Conservation (phyloP, 2,329 filamentous ascomycete species). For the Biscogniauxia mediterranea region DNA sequence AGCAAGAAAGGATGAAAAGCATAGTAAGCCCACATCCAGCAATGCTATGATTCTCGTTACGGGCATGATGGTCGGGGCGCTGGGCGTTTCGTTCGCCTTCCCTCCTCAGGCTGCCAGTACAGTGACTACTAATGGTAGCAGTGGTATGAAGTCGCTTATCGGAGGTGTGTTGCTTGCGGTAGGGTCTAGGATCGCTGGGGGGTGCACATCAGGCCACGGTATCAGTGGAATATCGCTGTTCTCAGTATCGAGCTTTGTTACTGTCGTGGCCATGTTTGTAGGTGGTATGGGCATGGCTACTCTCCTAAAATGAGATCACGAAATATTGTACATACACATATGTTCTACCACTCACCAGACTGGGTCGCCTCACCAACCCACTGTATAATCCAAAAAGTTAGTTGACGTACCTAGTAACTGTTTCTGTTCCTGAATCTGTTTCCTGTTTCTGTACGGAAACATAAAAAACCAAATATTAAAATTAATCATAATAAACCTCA, state of each 20-base stretch:
- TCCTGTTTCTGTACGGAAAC: no score
- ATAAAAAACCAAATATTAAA: no score
- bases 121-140: neutral
- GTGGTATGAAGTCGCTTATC: conserved; percentile 38
- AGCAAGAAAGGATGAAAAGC: conserved; percentile 21
- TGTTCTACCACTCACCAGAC: no score
- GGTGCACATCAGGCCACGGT: conserved; percentile 68
- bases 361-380: no score
- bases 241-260: conserved; percentile 60
- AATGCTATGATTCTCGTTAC: conserved; percentile 50
- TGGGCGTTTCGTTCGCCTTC: conserved; percentile 33
- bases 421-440: no score
- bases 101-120: conserved; percentile 31
- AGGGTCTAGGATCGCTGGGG: conserved; percentile 61
- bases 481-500: no score
- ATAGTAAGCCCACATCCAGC: conserved; percentile 33
- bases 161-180: conserved; percentile 59
- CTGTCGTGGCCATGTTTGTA: conserved; percentile 57
- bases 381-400: no score
- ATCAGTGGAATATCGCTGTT: conserved; percentile 66
- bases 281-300: conserved; percentile 41
- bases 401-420: no score
- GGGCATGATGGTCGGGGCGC: conserved; percentile 50
- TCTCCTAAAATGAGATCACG: conserved; percentile 9
- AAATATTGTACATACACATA: neutral